Percentiles rank a stretch among this genome's conserved stretches.
These are phyloP conservation scores for Emericellopsis atlantica DNA, from an alignment of 2,329 filamentous ascomycete species.

Conservation along the genomic window DNA sequence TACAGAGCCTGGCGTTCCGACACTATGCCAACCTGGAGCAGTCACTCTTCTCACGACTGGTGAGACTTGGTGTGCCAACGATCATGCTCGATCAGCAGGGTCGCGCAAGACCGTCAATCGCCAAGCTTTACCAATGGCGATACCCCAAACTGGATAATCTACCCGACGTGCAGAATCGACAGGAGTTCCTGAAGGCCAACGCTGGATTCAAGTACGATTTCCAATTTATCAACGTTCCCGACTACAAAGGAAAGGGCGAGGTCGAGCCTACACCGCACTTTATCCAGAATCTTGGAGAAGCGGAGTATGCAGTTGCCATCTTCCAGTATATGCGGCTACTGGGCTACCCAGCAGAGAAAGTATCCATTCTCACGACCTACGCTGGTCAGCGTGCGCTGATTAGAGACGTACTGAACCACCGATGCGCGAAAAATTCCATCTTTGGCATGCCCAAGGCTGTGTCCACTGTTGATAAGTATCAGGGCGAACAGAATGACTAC, in stretches of 20 bases:
- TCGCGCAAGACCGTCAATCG: constrained; percentile 75
- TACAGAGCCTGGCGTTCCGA: constrained; percentile 87
- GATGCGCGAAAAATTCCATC: constrained; percentile 70
- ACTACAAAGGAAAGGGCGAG: constrained; percentile 87
- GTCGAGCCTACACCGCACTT: constrained; percentile 86
- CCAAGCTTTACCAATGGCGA: constrained; percentile 85
- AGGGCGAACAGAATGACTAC: constrained; percentile 98
- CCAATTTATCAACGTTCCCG: constrained; percentile 90
- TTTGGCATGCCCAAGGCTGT: constrained; percentile 86
- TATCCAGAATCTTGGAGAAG: constrained; percentile 91
- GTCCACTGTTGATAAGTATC: constrained; percentile 95
- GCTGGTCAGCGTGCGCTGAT: constrained; percentile 85
- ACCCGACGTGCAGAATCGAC: constrained; percentile 53
- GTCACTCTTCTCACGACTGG: constrained; percentile 82
- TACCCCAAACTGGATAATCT: constrained; percentile 73
- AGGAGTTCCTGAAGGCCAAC: constrained; percentile 72
- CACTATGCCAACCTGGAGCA: constrained; percentile 95
- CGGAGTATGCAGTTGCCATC: constrained; percentile 90
- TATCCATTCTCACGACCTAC: constrained; percentile 87
- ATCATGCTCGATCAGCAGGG: constrained; percentile 90
- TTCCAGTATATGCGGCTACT: constrained; percentile 96
- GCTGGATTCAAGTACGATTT: constrained; percentile 88
- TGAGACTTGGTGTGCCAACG: constrained; percentile 83
- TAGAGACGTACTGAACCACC: constrained; percentile 69
- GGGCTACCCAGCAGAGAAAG: constrained; percentile 73